Base-by-base conservation (phyloP, 2,329 filamentous ascomycete genomes). In the Verticillium nonalfalfae region DNA sequence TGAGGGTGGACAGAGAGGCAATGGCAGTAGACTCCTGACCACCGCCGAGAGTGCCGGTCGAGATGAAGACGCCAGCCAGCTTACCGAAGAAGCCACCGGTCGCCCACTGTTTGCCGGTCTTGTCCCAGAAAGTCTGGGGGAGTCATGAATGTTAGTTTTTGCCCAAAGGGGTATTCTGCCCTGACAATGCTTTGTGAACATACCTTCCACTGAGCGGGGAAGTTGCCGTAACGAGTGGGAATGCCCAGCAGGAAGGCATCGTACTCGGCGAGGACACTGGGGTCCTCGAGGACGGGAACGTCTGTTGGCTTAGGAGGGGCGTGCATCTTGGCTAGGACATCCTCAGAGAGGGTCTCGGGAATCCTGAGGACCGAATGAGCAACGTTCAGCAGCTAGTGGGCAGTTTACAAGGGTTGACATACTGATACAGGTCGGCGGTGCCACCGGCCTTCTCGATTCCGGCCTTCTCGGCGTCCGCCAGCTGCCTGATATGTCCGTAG, bases 151-250 rank as follows among this genome's bases (percentile, higher is more conserved):
- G 15, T 34, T 34, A 57, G 55, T 31, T 31, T 31, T 31, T 31
- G 26, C 26, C 26, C 26, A 5, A 31, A 31, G n/a, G 11, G 13
- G 5, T 18, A 7, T 6, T 31, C 11, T 18, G 18, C n/a, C 45
- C n/a, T 18, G 10, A 26, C 7, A 26, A 26, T n/a, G 10, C 18
- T 34, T 61, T 69, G 59, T 21, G 66, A 76, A 18, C 45, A 52
- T 52, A 52, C 77, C 83, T 95, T 97, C 90, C 90, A 97, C 80
- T 99, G 95, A 18, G 89, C 91, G 57, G 94, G 93, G 84, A 97
- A 97, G 86, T 96, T 98, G 70, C 95, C 95, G 80, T 91, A 99
- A 68, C 95, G 87, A 59, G 95, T 99, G 63, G 95, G 95, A 75
- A 98, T 95, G 68, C 95, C 95, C 70, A 98, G 85, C 66, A 99